phyloP scores from a whole-genome alignment of 2,329 filamentous ascomycete genomes.

The Penicillium sumatraense region DNA sequence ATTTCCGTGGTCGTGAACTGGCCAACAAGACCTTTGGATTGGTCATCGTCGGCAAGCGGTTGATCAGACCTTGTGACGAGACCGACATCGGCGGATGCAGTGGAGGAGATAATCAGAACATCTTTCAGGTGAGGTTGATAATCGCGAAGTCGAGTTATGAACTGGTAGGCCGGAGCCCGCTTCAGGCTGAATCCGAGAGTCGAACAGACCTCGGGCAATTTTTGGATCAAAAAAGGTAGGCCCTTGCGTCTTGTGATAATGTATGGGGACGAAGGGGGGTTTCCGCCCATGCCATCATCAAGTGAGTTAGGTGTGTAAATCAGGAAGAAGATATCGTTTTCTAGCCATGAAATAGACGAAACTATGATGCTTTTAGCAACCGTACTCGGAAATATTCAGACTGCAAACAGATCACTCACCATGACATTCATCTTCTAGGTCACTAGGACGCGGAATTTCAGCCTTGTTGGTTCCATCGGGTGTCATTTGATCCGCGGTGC shows the following conservation, averaged over 20 bases:
- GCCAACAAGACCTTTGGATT: conserved; percentile 63
- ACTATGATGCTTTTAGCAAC: conserved; percentile 50
- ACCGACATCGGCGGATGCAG: conserved; percentile 77
- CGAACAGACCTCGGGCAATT: conserved; percentile 73
- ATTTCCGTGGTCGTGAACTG: conserved; percentile 65
- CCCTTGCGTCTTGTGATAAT: conserved; percentile 71
- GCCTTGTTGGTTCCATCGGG: conserved; percentile 78
- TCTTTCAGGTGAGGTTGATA: conserved; percentile 83
- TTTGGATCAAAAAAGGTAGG: conserved; percentile 71
- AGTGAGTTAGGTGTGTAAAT: conserved; percentile 71
- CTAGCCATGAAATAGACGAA: conserved; percentile 83
- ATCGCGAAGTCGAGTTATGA: conserved; percentile 74
- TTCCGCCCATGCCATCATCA: conserved; percentile 56
- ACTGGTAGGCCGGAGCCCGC: conserved; percentile 73
- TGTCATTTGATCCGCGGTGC: conserved; percentile 80
- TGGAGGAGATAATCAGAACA: conserved; percentile 79
- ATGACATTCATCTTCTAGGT: conserved; percentile 66
- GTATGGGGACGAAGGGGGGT: conserved; percentile 73
- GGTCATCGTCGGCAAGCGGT: conserved; percentile 65
- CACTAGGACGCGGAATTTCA: conserved; percentile 76
- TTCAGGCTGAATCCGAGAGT: conserved; percentile 66
- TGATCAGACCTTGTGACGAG: conserved; percentile 75
- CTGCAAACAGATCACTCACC: conserved; percentile 55
- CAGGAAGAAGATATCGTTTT: conserved; percentile 81
- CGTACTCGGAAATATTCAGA: not conserved